Conservation (phyloP, 352 stramenopile genomes). For the Phytophthora pisi region DNA sequence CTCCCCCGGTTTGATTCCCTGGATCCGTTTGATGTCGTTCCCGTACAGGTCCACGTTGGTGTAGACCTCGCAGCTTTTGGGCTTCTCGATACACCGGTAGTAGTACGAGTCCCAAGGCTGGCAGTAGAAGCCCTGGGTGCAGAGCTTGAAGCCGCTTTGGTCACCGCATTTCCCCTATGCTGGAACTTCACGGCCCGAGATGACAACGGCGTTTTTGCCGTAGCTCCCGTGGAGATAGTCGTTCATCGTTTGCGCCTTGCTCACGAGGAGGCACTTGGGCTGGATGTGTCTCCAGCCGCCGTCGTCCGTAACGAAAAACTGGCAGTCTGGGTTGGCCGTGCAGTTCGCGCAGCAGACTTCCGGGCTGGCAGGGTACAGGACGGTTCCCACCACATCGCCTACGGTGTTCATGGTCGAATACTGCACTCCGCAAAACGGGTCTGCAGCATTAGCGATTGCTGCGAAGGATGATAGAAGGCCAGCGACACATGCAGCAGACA, state of each 20-base stretch:
- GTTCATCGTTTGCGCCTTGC: slow-evolving; percentile 25
- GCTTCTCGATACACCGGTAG: slow-evolving; percentile 43
- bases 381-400: slow-evolving; percentile 21
- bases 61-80: slow-evolving; percentile 31
- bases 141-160: slow-evolving; percentile 29
- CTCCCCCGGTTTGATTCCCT: slow-evolving; percentile 20
- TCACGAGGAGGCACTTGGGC: slow-evolving; percentile 27
- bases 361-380: slow-evolving; percentile 25
- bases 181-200: slow-evolving; percentile 21
- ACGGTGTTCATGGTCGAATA: slow-evolving; percentile 23
- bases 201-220: slow-evolving; percentile 27
- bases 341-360: slow-evolving; percentile 30
- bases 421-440: slow-evolving; percentile 25
- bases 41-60: slow-evolving; percentile 46
- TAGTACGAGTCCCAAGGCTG: slow-evolving; percentile 44
- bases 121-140: slow-evolving; percentile 39
- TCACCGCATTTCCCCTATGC: slow-evolving; percentile 31
- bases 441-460: slow-evolving; percentile 7
- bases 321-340: slow-evolving; percentile 22
- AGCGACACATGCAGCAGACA: slow-evolving; percentile 2
- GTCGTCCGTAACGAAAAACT: slow-evolving; percentile 32
- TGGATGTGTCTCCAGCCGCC: slow-evolving; percentile 25
- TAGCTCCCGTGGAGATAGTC: slow-evolving; percentile 13
- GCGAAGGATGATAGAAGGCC: neutral
- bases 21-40: slow-evolving; percentile 50